Evolutionary conservation across 2,329 filamentous ascomycete species (phyloP).

Genomic region (Conoideocrella luteorostrata): DNA sequence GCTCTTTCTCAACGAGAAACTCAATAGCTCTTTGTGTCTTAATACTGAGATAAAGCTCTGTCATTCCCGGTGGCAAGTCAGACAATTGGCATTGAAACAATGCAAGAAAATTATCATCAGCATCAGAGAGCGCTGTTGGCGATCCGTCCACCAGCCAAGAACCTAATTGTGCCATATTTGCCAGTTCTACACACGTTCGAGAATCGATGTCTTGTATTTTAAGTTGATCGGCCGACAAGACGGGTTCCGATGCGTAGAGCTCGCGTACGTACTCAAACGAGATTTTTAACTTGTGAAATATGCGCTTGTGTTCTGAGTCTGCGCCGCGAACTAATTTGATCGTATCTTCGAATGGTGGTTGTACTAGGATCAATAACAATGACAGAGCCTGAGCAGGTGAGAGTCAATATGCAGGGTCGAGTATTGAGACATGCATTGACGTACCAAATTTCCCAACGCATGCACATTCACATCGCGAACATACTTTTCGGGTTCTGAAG

Average conservation of each 20-base stretch:
- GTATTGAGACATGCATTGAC: constrained; percentile 15
- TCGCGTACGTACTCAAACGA: constrained; percentile 27
- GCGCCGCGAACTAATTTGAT: constrained; percentile 25
- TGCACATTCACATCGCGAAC: constrained; percentile 31
- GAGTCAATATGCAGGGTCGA: constrained; percentile 7
- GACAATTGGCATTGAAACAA: constrained; percentile 39
- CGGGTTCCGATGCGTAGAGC: constrained; percentile 26
- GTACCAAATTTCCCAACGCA: constrained; percentile 35
- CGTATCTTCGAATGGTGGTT: constrained; percentile 29
- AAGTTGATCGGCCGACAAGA: constrained; percentile 29
- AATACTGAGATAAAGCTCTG: constrained; percentile 39
- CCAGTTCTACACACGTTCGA: constrained; percentile 35
- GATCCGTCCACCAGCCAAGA: constrained; percentile 32
- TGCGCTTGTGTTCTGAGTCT: constrained; percentile 26
- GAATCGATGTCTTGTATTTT: constrained; percentile 25
- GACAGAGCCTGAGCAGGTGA: constrained; percentile 26
- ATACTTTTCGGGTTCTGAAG: constrained; percentile 30
- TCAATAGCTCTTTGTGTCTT: constrained; percentile 48
- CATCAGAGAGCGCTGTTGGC: constrained; percentile 32
- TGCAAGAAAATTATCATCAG: constrained; percentile 39
- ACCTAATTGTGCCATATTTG: constrained; percentile 43
- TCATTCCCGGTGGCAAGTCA: constrained; percentile 34
- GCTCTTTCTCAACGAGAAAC: constrained; percentile 42
- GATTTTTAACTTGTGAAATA: constrained; percentile 24
- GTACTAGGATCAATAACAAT: constrained; percentile 31